Evolutionary conservation across 441 rosid genomes (phyloP).

Genomic region (Mallotus japonicus): DNA sequence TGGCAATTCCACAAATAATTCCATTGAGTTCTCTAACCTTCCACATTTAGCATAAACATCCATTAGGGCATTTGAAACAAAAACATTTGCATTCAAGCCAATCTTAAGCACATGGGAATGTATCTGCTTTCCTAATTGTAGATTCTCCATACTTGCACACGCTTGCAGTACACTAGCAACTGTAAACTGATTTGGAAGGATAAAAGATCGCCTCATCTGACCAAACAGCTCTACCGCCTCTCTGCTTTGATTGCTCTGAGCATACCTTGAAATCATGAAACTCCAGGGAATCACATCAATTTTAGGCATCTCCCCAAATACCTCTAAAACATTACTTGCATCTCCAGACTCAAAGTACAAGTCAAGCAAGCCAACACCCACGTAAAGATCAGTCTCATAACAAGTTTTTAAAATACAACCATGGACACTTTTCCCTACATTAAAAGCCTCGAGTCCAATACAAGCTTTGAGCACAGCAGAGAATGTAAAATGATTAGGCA

Average conservation of each 20-base stretch:
- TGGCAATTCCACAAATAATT: constrained; percentile 53
- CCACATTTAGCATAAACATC: constrained; percentile 79
- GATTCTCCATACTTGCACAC: constrained; percentile 52
- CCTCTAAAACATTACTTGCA: constrained; percentile 38
- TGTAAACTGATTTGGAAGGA: constrained; percentile 75
- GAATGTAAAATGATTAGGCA: too few species aligned
- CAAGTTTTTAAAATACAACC: too few species aligned
- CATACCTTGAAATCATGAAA: constrained; percentile 77
- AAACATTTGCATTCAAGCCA: constrained; percentile 48
- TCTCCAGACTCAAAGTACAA: constrained; percentile 54
- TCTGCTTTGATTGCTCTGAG: constrained; percentile 51
- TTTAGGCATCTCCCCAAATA: constrained; percentile 73
- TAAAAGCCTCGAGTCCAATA: too few species aligned
- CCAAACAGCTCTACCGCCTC: constrained; percentile 61
- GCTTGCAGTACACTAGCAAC: constrained; percentile 70
- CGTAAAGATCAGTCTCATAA: too few species aligned
- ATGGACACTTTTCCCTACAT: too few species aligned
- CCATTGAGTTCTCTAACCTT: constrained; percentile 50
- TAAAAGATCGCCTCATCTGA: constrained; percentile 61
- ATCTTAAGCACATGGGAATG: constrained; percentile 58
- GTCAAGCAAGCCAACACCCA: too few species aligned
- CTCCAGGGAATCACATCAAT: constrained; percentile 84
- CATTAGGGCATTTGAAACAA: constrained; percentile 65
- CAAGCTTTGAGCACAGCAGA: too few species aligned
- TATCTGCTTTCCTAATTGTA: constrained; percentile 62